Percentiles rank a stretch among this genome's conserved stretches.
phyloP scores from a whole-genome alignment of 495 filamentous ascomycete genomes.

The Stereocaulon alpinum region DNA sequence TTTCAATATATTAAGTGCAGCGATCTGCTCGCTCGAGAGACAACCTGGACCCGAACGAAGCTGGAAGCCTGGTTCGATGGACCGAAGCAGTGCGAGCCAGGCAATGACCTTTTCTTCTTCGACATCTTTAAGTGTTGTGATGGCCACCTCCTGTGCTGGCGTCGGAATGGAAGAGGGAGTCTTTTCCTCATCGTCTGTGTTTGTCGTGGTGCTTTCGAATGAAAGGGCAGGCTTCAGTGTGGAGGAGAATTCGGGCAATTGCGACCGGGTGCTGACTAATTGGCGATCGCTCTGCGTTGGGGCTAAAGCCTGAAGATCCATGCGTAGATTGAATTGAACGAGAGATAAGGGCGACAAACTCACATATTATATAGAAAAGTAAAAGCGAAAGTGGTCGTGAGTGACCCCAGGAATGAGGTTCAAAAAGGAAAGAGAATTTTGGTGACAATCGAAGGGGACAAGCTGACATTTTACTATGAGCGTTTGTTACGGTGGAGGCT shows the following conservation, averaged over 20 bases:
- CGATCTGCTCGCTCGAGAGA: background rate
- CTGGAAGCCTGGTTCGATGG: background rate
- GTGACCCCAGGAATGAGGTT: background rate
- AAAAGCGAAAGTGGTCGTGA: background rate
- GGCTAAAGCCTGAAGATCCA: background rate
- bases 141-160: background rate
- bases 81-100: conserved; percentile 3
- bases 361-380: background rate
- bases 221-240: background rate
- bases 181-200: background rate
- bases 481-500: background rate
- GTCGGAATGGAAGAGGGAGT: background rate
- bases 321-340: background rate
- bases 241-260: background rate
- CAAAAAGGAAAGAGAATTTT: background rate
- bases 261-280: conserved; percentile 2
- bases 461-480: background rate
- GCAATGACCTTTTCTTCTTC: background rate
- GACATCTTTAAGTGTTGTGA: background rate
- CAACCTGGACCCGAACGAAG: background rate
- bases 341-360: background rate
- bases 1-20: conserved; percentile 2
- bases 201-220: background rate
- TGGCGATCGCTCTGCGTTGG: conserved; percentile 1
- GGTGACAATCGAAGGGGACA: background rate